A percentile compares a stretch with the other conserved stretches of the same genome.
These are phyloP conservation scores for Colletotrichum sansevieriae DNA, from an alignment of 2,329 filamentous ascomycete species.

Conservation along the genomic window DNA sequence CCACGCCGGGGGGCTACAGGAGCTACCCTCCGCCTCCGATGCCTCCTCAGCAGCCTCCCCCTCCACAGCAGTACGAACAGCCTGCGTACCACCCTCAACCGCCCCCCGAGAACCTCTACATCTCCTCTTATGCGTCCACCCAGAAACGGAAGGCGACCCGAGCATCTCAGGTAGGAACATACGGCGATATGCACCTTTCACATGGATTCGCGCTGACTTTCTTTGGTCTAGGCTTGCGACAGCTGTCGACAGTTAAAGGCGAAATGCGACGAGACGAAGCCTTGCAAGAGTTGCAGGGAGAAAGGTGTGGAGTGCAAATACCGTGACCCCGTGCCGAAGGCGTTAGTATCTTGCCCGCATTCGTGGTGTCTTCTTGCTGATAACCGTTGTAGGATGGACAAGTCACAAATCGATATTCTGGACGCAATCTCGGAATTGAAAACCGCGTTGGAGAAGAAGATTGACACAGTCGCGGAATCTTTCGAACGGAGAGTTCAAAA, in stretches of 20 bases:
- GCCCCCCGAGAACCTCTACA: conserved; percentile 54
- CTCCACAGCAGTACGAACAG: conserved; percentile 49
- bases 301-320: conserved; percentile 89
- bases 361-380: conserved; percentile 46
- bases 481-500: conserved; percentile 19
- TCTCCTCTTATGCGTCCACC: conserved; percentile 58
- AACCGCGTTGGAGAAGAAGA: conserved; percentile 38
- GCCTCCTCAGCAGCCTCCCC: conserved; percentile 50
- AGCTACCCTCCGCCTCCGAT: conserved; percentile 56
- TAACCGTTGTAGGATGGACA: conserved; percentile 64
- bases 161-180: conserved; percentile 68
- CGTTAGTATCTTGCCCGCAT: conserved; percentile 71
- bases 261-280: conserved; percentile 90
- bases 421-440: conserved; percentile 60
- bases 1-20: conserved; percentile 59
- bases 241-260: conserved; percentile 89
- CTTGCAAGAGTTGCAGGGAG: conserved; percentile 88
- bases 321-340: conserved; percentile 89
- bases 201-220: conserved; percentile 31
- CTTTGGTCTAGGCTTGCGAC: conserved; percentile 80
- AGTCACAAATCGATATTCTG: conserved; percentile 70
- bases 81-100: conserved; percentile 45
- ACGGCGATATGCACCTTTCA: neutral
- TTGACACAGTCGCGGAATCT: conserved; percentile 1
- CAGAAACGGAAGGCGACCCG: conserved; percentile 74